phyloP scores from a whole-genome alignment of 441 rosid genomes.

The Mallotus japonicus region DNA sequence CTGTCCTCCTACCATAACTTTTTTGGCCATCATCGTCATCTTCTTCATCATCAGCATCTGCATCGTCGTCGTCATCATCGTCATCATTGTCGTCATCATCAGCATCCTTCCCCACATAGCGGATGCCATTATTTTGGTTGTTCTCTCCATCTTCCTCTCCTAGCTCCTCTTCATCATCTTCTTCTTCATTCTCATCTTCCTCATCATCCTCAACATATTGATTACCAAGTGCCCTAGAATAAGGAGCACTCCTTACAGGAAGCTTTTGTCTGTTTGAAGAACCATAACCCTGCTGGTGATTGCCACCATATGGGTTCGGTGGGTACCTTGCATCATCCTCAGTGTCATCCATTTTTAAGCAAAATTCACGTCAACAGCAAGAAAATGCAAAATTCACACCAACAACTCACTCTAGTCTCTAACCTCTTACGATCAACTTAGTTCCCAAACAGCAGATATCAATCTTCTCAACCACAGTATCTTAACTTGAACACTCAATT shows the following conservation, averaged over 20 bases:
- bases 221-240: slow-evolving; percentile 32
- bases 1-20: slow-evolving; percentile 25
- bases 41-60: slow-evolving; percentile 29
- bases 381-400: slow-evolving; percentile 15
- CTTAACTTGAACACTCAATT: slow-evolving; percentile 8
- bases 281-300: slow-evolving; percentile 40
- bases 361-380: slow-evolving; percentile 22
- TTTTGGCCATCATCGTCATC: slow-evolving; percentile 36
- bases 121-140: slow-evolving; percentile 38
- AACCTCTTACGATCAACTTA: background rate
- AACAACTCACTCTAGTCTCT: slow-evolving; percentile 2
- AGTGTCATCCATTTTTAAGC: slow-evolving; percentile 61
- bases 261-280: slow-evolving; percentile 60
- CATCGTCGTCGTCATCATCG: slow-evolving; percentile 33
- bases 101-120: slow-evolving; percentile 31
- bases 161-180: slow-evolving; percentile 42
- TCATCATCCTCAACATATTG: slow-evolving; percentile 42
- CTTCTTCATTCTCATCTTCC: slow-evolving; percentile 45
- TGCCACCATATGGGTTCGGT: slow-evolving; percentile 41
- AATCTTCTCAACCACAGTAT: slow-evolving; percentile 6
- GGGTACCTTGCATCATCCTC: slow-evolving; percentile 77
- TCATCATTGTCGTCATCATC: slow-evolving; percentile 37
- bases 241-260: slow-evolving; percentile 39
- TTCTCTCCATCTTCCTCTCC: slow-evolving; percentile 40
- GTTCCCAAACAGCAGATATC: background rate